These are phyloP conservation scores for Geotrichum bryndzae DNA, from an alignment of 1,139 yeast species.

Conservation along the genomic window DNA sequence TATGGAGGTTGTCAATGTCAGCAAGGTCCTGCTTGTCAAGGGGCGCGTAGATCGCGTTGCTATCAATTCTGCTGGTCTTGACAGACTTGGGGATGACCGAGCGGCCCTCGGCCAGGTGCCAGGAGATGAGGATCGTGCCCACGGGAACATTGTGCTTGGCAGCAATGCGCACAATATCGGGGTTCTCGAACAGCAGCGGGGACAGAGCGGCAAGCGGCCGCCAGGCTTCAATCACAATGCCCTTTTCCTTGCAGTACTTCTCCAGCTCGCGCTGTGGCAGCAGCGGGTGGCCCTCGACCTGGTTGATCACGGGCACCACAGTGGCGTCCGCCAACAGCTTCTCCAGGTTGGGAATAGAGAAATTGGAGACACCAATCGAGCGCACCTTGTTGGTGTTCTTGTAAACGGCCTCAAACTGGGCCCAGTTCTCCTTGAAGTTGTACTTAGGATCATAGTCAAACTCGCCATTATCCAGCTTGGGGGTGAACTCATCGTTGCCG, in stretches of 20 bases:
- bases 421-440: constrained; percentile 62
- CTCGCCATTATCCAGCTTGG: constrained; percentile 42
- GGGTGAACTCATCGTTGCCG: constrained; percentile 39
- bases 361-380: constrained; percentile 78
- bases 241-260: constrained; percentile 48
- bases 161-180: constrained; percentile 47
- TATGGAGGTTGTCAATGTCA: constrained; percentile 43
- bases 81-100: constrained; percentile 74
- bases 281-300: constrained; percentile 70
- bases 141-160: constrained; percentile 49
- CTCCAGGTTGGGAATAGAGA: constrained; percentile 51
- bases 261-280: constrained; percentile 63
- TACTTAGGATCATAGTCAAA: constrained; percentile 44
- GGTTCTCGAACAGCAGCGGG: constrained; percentile 57
- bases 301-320: constrained; percentile 64
- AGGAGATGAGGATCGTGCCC: constrained; percentile 60
- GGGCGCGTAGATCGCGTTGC: constrained; percentile 49
- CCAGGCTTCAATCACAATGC: constrained; percentile 64
- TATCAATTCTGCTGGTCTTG: constrained; percentile 52
- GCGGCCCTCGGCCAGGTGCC: constrained; percentile 67
- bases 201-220: constrained; percentile 71
- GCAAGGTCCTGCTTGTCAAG: constrained; percentile 54
- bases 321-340: constrained; percentile 48
- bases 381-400: constrained; percentile 52
- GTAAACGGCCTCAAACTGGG: constrained; percentile 53